Percentiles rank a stretch among this genome's conserved stretches.
These are phyloP conservation scores for Saccharomycopsis sp. DNA, from an alignment of 805 yeast species.

Conservation along the genomic window DNA sequence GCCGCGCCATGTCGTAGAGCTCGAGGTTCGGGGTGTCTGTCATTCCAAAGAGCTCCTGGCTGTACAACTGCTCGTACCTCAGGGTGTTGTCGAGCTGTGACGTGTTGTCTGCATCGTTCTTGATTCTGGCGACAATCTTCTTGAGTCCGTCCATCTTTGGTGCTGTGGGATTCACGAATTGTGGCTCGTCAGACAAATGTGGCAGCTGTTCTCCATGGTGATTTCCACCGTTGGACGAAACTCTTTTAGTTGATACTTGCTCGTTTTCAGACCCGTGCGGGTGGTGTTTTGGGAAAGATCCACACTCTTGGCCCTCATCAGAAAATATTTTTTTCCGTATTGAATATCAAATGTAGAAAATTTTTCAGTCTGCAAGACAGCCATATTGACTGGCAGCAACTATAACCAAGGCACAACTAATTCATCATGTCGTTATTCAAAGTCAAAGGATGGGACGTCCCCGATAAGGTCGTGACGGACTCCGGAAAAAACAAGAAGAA, in stretches of 20 bases:
- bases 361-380: neutral
- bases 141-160: neutral
- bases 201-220: neutral
- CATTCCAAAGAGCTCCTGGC: slow-evolving; percentile 15
- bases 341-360: no score
- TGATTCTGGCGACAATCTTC: neutral
- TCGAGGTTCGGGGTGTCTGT: slow-evolving; percentile 2
- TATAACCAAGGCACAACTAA: no score
- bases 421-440: slow-evolving; percentile 72
- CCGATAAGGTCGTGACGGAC: slow-evolving; percentile 45
- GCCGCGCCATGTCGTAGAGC: neutral
- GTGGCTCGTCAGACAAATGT: neutral
- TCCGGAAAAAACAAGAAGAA: slow-evolving; percentile 29
- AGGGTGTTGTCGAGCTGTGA: neutral
- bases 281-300: neutral
- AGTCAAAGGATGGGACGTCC: slow-evolving; percentile 78
- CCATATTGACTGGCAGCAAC: no score
- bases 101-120: neutral
- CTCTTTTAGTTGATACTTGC: neutral
- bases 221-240: neutral
- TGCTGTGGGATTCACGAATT: neutral
- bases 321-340: neutral
- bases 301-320: neutral
- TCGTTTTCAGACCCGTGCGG: neutral
- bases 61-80: slow-evolving; percentile 15